Conservation (phyloP, 163 green algal genomes). For the Volvox carteri region DNA sequence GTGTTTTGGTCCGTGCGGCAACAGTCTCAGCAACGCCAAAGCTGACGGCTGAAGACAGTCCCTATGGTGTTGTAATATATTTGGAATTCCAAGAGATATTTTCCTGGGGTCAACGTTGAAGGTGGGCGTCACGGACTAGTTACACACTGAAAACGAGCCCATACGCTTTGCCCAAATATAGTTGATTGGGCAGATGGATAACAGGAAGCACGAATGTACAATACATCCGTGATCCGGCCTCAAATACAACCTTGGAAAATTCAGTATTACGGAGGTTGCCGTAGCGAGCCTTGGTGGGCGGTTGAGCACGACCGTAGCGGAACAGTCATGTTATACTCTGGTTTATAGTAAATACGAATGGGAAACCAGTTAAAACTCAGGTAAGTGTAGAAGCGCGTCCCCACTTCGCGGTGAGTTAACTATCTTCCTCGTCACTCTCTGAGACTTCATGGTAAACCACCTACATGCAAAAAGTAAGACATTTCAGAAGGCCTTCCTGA, state of each 20-base stretch:
- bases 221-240: neutral
- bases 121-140: neutral
- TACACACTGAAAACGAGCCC: neutral
- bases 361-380: no score
- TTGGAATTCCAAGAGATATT: neutral
- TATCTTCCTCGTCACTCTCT: slow-evolving; percentile 33
- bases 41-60: neutral
- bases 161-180: neutral
- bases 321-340: no score
- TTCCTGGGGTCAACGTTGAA: neutral
- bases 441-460: slow-evolving; percentile 54
- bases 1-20: neutral
- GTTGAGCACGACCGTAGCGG: neutral
- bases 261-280: neutral
- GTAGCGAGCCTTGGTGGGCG: slow-evolving; percentile 11
- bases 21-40: neutral
- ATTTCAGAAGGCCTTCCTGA: neutral
- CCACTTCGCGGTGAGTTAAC: neutral
- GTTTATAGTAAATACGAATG: no score
- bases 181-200: neutral
- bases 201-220: neutral
- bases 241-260: neutral
- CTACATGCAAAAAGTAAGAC: slow-evolving; percentile 16
- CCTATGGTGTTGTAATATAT: no score
- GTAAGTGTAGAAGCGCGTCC: no score